Percentiles rank a stretch among this genome's conserved stretches.
Evolutionary conservation across 441 rosid species (phyloP).

Genomic region (Jatropha multifida): DNA sequence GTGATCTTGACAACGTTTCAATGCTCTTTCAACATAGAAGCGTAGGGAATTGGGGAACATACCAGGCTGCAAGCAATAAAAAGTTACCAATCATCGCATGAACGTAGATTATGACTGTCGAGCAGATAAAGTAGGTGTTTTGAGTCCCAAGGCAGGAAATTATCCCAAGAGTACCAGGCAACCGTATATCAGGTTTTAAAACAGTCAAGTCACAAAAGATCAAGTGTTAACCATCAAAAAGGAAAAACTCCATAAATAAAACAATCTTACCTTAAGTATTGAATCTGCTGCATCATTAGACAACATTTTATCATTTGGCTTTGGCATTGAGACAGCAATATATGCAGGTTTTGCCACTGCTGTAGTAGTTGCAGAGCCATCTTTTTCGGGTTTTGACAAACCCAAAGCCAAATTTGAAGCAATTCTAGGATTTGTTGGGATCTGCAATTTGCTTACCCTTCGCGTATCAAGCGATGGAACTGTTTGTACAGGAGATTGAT

Average conservation of each 20-base stretch:
- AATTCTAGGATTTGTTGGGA: constrained; percentile 96
- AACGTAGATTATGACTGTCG: neutral
- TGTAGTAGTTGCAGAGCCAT: constrained; percentile 39
- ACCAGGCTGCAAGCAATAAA: constrained; percentile 55
- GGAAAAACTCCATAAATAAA: constrained; percentile 14
- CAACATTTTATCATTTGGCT: constrained; percentile 46
- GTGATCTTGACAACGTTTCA: constrained; percentile 43
- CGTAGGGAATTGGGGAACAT: constrained; percentile 71
- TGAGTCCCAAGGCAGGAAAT: neutral
- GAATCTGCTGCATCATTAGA: constrained; percentile 58
- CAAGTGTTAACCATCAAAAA: neutral
- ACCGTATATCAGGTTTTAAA: neutral
- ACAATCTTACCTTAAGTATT: constrained; percentile 61
- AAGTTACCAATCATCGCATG: constrained; percentile 9
- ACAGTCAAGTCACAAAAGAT: neutral
- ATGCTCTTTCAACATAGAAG: constrained; percentile 86
- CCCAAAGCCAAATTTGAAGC: constrained; percentile 83
- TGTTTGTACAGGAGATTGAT: constrained; percentile 53
- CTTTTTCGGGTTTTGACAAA: constrained; percentile 67
- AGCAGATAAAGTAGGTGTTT: constrained; percentile 1
- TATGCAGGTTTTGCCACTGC: constrained; percentile 75
- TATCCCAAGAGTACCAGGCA: neutral
- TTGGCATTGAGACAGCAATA: constrained; percentile 70
- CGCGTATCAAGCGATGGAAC: constrained; percentile 50
- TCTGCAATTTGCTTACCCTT: constrained; percentile 84